These are phyloP conservation scores for Colletotrichum musicola DNA, from an alignment of 2,329 filamentous ascomycete genomes.

Conservation along the genomic window DNA sequence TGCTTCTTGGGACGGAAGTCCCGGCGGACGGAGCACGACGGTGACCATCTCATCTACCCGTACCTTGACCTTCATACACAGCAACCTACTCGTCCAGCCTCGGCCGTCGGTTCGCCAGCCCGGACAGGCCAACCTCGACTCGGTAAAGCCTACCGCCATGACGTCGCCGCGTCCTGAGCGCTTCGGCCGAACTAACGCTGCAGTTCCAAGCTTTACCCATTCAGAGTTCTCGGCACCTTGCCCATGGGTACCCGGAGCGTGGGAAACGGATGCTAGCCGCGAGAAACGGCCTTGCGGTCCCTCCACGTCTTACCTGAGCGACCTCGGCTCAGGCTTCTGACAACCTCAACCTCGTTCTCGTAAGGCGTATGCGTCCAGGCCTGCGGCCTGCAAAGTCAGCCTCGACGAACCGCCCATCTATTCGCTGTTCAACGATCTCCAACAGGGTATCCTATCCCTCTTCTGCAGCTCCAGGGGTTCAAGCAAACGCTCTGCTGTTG, in stretches of 20 bases:
- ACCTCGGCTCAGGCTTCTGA: neutral
- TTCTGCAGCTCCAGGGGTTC: conserved; percentile 23
- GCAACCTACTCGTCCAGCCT: neutral
- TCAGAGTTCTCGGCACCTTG: neutral
- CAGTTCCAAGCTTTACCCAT: conserved; percentile 9
- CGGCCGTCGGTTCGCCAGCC: conserved; percentile 5
- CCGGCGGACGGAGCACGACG: conserved; percentile 3
- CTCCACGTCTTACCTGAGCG: neutral
- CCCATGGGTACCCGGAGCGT: neutral
- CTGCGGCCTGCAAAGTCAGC: conserved; percentile 23
- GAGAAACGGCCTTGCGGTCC: neutral
- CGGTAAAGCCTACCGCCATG: conserved; percentile 20
- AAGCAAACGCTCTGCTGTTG: neutral
- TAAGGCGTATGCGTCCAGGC: conserved; percentile 3
- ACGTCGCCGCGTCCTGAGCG: conserved; percentile 22
- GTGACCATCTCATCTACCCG: conserved; percentile 13
- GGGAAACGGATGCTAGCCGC: neutral
- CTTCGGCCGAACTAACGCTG: conserved; percentile 30
- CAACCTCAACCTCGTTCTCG: conserved; percentile 7
- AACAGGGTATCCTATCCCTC: neutral
- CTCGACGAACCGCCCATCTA: conserved; percentile 10
- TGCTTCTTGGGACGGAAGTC: conserved; percentile 19
- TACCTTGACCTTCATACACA: neutral
- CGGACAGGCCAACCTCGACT: neutral
- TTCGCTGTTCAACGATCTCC: neutral